A percentile compares a stretch with the other conserved stretches of the same genome.
Evolutionary conservation across 163 green algal species (phyloP).

Genomic region (Scenedesmus sp.): DNA sequence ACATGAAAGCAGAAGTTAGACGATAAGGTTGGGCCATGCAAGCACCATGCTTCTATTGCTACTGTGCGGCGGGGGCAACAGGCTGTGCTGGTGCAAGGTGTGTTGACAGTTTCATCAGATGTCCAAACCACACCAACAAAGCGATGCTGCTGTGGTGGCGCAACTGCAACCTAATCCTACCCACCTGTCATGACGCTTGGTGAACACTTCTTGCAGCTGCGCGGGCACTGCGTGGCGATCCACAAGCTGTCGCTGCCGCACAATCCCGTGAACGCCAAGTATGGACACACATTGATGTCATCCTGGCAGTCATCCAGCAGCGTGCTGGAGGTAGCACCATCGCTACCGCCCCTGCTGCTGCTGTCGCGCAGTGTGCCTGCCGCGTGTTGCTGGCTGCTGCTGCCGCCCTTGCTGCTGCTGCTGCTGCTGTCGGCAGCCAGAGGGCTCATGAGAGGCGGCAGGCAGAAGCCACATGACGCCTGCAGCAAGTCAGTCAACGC

Average conservation of each 20-base stretch:
- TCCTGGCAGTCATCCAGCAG: constrained; percentile 48
- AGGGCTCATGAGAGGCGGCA: background rate
- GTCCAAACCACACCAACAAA: background rate
- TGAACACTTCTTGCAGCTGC: constrained; percentile 33
- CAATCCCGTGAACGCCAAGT: constrained; percentile 28
- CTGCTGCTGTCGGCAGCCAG: background rate
- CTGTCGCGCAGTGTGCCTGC: background rate
- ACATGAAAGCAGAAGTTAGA: too few species aligned
- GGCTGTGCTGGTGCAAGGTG: background rate
- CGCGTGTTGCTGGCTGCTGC: background rate
- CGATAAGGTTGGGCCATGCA: too few species aligned
- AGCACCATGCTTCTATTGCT: too few species aligned
- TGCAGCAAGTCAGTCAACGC: background rate
- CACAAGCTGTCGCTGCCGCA: constrained; percentile 47
- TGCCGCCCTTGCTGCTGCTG: background rate
- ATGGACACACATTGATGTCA: constrained; percentile 49
- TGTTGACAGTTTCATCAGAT: background rate
- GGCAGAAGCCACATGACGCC: constrained; percentile 47
- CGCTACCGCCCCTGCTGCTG: constrained; percentile 16
- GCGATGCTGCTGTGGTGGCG: background rate
- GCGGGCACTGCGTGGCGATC: constrained; percentile 29
- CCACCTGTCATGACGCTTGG: constrained; percentile 4
- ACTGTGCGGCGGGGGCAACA: background rate
- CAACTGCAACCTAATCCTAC: background rate
- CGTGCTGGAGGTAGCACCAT: background rate